Evolutionary conservation across 257 asterid genomes (phyloP), one percentile per base, ranked within the genome.

Genomic region (Perilla frutescens): DNA sequence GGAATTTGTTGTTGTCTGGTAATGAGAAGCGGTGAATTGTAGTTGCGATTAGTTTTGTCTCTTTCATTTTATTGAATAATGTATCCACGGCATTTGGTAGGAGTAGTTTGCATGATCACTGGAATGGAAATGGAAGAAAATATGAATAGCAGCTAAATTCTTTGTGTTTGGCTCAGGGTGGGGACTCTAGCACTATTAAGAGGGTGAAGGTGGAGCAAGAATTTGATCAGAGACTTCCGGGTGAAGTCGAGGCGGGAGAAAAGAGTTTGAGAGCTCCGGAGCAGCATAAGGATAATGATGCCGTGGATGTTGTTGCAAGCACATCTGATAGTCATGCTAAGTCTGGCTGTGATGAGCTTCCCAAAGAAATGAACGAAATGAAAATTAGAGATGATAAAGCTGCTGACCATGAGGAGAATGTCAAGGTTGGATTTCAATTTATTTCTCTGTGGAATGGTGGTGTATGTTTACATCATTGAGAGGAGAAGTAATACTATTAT

Each of bases 181-280:
- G 89, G 69, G 93, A 90, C 72, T 81, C 87, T 61, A 63, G 76
- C 82, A 55, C 40, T 7, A 66, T 67, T 36, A 85, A 84, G 82
- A 84, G 86, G 83, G 89, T 74, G 59, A 87, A 83, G 72, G 76
- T 72, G 72, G 88, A 86, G 66, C 92, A 83, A 85, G 90, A 79
- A 36, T 36, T 41, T 37, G 80, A 84, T 44, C 78, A 61, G 47
- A 79, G 82, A 68, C 76, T 76, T 20, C 76, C 73, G 4, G 11
- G 50, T 39, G 84, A 78, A 64, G 79, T 58, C 20, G 85, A 81
- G 71, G 43, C 78, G 4, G 71, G 76, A 36, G 91, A 82, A 59
- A 79, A 73, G 26, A 8, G 78, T 76, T 14, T 71, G 66, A 75
- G 80, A 65, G 77, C 74, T 32, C 79, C 74, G 13, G 84, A 81